Evolutionary conservation across 441 rosid genomes (phyloP).

Genomic region (Erysimum cheiri): DNA sequence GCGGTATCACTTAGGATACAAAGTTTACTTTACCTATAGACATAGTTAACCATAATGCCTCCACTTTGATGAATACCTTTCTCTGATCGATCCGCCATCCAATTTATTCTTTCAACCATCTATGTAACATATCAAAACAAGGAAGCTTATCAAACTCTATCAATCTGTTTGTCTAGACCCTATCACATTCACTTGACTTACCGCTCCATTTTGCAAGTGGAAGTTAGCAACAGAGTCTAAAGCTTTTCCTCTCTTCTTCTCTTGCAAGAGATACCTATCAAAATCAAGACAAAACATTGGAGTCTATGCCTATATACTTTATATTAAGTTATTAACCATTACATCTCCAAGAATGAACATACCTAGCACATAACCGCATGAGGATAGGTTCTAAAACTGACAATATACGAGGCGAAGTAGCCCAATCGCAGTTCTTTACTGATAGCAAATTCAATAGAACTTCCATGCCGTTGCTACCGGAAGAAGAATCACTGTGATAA

Average conservation of each 20-base stretch:
- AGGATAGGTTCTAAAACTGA: conserved; percentile 69
- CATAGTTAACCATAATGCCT: conserved; percentile 95
- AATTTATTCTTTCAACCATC: conserved; percentile 95
- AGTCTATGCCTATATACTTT: background rate
- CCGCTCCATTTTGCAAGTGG: conserved; percentile 99
- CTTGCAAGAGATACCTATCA: conserved; percentile 80
- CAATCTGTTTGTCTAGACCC: background rate
- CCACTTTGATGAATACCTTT: conserved; percentile 84
- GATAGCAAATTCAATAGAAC: conserved; percentile 66
- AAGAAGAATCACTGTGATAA: conserved; percentile 56
- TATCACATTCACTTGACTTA: conserved; percentile 42
- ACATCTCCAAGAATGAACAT: conserved; percentile 22
- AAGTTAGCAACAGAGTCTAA: conserved; percentile 97
- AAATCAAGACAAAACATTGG: conserved; percentile 24
- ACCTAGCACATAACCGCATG: conserved; percentile 89
- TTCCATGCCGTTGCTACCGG: conserved; percentile 74
- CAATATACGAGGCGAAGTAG: conserved; percentile 53
- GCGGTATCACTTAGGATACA: background rate
- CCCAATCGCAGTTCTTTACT: conserved; percentile 60
- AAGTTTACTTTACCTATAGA: conserved; percentile 68
- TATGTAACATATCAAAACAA: conserved; percentile 35
- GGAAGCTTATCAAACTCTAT: background rate
- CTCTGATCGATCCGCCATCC: conserved; percentile 92
- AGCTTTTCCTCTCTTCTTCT: conserved; percentile 96
- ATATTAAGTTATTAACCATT: background rate